A percentile compares a stretch with the other conserved stretches of the same genome.
Evolutionary conservation across 1,139 yeast species (phyloP).

Genomic region (Magnusiomyces magnusii): DNA sequence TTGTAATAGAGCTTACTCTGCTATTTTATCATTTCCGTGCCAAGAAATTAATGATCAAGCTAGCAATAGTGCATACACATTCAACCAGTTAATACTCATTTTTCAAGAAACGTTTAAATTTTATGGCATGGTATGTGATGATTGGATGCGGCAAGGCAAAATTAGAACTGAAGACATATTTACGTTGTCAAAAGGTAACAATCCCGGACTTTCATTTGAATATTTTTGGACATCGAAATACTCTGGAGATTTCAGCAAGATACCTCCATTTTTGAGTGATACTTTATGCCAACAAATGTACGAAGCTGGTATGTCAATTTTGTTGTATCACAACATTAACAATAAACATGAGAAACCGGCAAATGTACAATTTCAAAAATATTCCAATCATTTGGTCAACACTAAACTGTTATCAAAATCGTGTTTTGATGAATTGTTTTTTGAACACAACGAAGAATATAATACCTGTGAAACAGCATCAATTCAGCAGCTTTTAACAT

Average conservation of each 20-base stretch:
- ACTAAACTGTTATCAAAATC: neutral
- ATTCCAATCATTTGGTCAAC: neutral
- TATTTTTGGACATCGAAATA: slow-evolving; percentile 5
- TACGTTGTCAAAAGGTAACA: neutral
- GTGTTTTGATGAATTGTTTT: neutral
- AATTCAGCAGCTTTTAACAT: neutral
- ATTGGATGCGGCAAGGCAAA: slow-evolving; percentile 3
- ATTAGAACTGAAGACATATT: neutral
- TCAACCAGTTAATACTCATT: neutral
- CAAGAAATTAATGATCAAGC: neutral
- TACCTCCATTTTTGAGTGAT: slow-evolving; percentile 1
- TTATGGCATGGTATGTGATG: neutral
- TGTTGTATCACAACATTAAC: neutral
- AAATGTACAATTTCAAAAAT: neutral
- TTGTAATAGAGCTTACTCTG: neutral
- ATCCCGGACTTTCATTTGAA: neutral
- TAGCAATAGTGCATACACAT: neutral
- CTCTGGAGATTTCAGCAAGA: neutral
- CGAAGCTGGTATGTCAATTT: slow-evolving; percentile 5
- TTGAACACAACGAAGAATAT: neutral
- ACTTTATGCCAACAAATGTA: slow-evolving; percentile 4
- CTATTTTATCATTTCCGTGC: neutral
- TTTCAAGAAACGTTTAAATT: neutral
- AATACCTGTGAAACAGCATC: neutral
- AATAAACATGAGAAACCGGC: neutral